Conservation (phyloP, 2,329 filamentous ascomycete genomes). For the Gaeumannomyces tritici region DNA sequence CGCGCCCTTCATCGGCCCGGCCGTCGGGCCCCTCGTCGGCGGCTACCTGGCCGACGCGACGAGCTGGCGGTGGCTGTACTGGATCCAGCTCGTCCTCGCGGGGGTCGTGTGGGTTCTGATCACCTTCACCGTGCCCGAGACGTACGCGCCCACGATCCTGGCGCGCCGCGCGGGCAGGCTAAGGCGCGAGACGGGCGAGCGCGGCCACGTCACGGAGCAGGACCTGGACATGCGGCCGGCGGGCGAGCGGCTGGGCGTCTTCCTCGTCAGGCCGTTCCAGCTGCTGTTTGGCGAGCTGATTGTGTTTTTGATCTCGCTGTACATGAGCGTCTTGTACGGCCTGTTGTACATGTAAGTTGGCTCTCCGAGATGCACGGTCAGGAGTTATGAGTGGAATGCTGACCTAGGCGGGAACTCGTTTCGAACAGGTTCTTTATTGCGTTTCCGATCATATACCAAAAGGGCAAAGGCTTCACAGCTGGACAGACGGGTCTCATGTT, state of each 20-base stretch:
- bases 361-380: background rate
- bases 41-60: slow-evolving; percentile 36
- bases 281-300: slow-evolving; percentile 78
- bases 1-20: slow-evolving; percentile 74
- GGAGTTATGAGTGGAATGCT: no score
- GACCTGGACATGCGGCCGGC: slow-evolving; percentile 68
- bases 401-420: background rate
- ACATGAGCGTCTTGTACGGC: slow-evolving; percentile 77
- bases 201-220: slow-evolving; percentile 65
- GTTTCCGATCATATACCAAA: slow-evolving; percentile 62
- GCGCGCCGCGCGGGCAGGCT: slow-evolving; percentile 60
- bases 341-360: slow-evolving; percentile 57
- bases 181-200: slow-evolving; percentile 57
- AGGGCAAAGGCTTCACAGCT: slow-evolving; percentile 69
- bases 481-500: slow-evolving; percentile 77
- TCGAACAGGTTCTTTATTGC: slow-evolving; percentile 30
- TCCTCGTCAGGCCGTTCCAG: slow-evolving; percentile 75
- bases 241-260: slow-evolving; percentile 58
- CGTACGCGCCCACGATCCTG: slow-evolving; percentile 74
- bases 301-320: slow-evolving; percentile 72
- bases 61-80: slow-evolving; percentile 16
- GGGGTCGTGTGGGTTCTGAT: slow-evolving; percentile 64
- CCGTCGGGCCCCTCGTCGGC: slow-evolving; percentile 66
- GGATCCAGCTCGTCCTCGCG: slow-evolving; percentile 73
- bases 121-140: slow-evolving; percentile 84